Base-by-base conservation (phyloP, 2,329 filamentous ascomycete genomes). In the Aspergillus persii region DNA sequence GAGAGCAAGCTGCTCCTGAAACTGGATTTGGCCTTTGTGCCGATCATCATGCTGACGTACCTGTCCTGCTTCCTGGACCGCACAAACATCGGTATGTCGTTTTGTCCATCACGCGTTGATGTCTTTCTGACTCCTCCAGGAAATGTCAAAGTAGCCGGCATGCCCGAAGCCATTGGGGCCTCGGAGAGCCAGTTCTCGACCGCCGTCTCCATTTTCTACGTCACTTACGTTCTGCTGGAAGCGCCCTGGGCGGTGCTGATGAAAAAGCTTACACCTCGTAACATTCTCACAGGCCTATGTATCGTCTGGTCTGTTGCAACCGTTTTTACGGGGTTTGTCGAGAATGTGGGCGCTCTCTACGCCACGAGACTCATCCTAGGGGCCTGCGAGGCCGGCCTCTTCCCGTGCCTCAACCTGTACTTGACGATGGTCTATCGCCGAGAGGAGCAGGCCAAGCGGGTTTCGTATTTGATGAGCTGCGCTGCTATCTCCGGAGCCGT, bases 11-110 rank as follows among this genome's bases (percentile, higher is more conserved):
- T 84, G 2, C 74, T 84, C 4, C 67, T 72, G 23, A 83, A 83
- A 59, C 70, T 84, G 9, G 82, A 84, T 56, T 49, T 78, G 3
- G 75, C 75, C 3, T 78, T 84, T 53, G 76, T 79, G 4, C 81
- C 81, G 0, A 79, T 85, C 56, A 81, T 86, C 59, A 84, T 83
- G 78, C 69, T 84, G 50, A 76, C 85, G 4, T 86, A 84, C 61
- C 66, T 86, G 23, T 77, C 78, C 3, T 83, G 80, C 61, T 84
- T 83, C 64, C 73, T 85, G 46, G 84, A 87, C 68, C 77, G 84
- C 56, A 76, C 76, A 23, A 84, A 83, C 63, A 84, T 85, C 44
- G 80, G 80, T 76, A 64, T 26, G 56, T 23, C 18, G 18, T 23
- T 23, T 23, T 23, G 18, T 23, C 11, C 3, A 2, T 49, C 15